A percentile compares a stretch with the other conserved stretches of the same genome.
Conservation (phyloP, 768 basidiomycete genomes). For the Tylopilus sp. region DNA sequence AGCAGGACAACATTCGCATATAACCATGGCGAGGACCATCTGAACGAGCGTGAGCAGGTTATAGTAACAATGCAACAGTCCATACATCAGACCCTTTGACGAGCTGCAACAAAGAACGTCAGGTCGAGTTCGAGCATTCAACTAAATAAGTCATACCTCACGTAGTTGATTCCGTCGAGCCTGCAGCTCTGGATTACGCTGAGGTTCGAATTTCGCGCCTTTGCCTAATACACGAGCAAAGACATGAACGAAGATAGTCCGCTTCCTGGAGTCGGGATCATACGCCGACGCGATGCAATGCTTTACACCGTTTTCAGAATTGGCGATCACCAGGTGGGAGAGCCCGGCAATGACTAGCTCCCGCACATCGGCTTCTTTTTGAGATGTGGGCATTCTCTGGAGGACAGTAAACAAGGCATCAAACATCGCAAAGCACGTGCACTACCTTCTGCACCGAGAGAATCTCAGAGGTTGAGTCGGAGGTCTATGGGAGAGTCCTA, state of each 20-base stretch:
- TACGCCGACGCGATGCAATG: constrained; percentile 82
- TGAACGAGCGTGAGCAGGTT: constrained; percentile 26
- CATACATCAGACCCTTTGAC: constrained; percentile 73
- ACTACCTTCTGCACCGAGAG: constrained; percentile 47
- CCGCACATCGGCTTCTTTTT: constrained; percentile 59
- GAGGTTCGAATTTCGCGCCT: constrained; percentile 73
- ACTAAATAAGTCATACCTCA: constrained; percentile 44
- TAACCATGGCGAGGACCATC: constrained; percentile 79
- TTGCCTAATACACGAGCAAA: constrained; percentile 78
- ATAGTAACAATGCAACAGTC: background rate
- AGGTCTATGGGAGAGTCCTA: constrained; percentile 30
- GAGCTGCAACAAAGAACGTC: constrained; percentile 41
- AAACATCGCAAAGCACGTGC: background rate
- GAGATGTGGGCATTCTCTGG: constrained; percentile 44
- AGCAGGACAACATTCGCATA: constrained; percentile 83
- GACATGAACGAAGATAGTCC: constrained; percentile 80
- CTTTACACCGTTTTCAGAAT: constrained; percentile 85
- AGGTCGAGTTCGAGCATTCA: constrained; percentile 2
- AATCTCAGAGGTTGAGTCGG: constrained; percentile 49
- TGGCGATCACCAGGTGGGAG: constrained; percentile 76
- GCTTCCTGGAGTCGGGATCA: constrained; percentile 62
- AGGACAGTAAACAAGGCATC: constrained; percentile 5
- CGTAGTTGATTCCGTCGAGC: constrained; percentile 51
- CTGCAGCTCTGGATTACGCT: constrained; percentile 46
- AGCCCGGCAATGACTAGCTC: constrained; percentile 79